Base-by-base conservation (phyloP, 1,284 basidiomycete genomes). In the Cerrena zonata region DNA sequence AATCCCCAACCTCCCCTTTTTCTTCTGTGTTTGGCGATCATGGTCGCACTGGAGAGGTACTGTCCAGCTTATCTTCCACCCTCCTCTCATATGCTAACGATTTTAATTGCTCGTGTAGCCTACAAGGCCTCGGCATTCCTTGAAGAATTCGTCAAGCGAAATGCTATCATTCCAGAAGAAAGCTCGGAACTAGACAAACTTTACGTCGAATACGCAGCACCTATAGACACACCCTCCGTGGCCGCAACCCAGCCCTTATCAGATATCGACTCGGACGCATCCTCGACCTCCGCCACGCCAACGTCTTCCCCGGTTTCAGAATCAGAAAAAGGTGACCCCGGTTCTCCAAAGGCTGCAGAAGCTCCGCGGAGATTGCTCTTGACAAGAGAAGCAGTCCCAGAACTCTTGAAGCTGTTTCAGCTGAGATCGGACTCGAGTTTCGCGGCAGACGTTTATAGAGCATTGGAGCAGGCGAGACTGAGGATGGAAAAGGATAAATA, bases 21-120 rank as follows among this genome's bases (percentile, higher is more conserved):
- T 91, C 71, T 91, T 88, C 67, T 89, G 86, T 59, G 77, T 75
- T 2, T 91, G 89, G 88, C 74, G 88, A 45, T 80, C 86, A 42
- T 91, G 88, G 87, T 84, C 82, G 42, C 88, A 90, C 65, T 90
- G 84, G 61, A 79, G 73, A 76, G 86, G 87, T 86, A 49, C 51
- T 68, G 25, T 10, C n/a, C 12, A n/a, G n/a, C n/a, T n/a, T n/a
- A n/a, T n/a, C n/a, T n/a, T n/a, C n/a, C n/a, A n/a, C n/a, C n/a
- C n/a, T n/a, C n/a, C n/a, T n/a, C n/a, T n/a, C n/a, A n/a, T n/a
- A n/a, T n/a, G n/a, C n/a, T n/a, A n/a, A n/a, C n/a, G n/a, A 18
- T 22, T 22, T 40, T 48, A 18, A 44, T 55, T n/a, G n/a, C n/a
- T n/a, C n/a, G n/a, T n/a, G n/a, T n/a, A 89, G 88, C 88, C 18